A percentile compares a stretch with the other conserved stretches of the same genome.
Evolutionary conservation across 768 basidiomycete genomes (phyloP).

Genomic region (Naganishia kalamii): DNA sequence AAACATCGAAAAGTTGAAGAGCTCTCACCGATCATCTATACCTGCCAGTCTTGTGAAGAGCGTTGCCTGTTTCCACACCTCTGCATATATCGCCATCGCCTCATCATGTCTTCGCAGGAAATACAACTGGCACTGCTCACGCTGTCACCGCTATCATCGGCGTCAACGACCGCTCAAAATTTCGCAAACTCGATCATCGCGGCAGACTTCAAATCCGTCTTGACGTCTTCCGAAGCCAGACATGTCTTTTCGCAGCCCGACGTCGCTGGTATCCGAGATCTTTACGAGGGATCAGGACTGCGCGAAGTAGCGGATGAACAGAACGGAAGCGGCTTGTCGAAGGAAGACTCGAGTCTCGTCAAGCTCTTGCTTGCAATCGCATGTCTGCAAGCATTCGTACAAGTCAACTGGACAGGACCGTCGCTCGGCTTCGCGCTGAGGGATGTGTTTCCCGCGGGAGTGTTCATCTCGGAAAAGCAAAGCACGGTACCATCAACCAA

Average conservation of each 20-base stretch:
- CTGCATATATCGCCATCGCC: too few species aligned
- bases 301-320: neutral
- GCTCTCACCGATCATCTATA: neutral
- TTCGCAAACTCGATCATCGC: conserved; percentile 41
- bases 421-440: conserved; percentile 57
- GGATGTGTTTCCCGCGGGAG: conserved; percentile 34
- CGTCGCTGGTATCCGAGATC: conserved; percentile 44
- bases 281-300: conserved; percentile 11
- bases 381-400: conserved; percentile 80
- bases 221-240: conserved; percentile 48
- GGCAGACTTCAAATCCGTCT: conserved; percentile 46
- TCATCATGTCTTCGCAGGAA: conserved; percentile 4
- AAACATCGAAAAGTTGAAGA: neutral
- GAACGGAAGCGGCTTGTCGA: neutral
- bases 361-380: conserved; percentile 64
- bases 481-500: neutral
- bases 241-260: conserved; percentile 46
- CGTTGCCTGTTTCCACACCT: too few species aligned
- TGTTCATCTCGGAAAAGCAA: neutral
- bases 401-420: conserved; percentile 95
- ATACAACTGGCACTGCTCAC: conserved; percentile 9
- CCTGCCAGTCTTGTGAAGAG: neutral
- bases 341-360: conserved; percentile 53
- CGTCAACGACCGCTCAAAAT: conserved; percentile 14
- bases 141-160: neutral